These are phyloP conservation scores for Zygosaccharomyces bailii DNA, from an alignment of 805 yeast genomes.

Conservation along the genomic window DNA sequence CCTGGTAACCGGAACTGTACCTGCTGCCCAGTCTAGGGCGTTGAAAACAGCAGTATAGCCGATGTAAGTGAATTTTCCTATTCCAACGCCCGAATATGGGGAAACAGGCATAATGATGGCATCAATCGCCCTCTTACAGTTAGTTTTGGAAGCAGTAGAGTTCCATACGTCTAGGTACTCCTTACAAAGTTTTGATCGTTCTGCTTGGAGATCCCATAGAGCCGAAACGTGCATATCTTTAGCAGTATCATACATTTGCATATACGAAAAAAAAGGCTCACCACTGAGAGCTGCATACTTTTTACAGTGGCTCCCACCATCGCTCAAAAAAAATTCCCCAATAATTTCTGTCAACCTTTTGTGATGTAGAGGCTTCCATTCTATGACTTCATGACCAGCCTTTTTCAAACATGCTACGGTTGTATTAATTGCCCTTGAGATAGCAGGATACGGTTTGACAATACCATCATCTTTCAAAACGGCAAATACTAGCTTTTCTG, in stretches of 20 bases:
- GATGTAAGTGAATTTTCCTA: constrained; percentile 38
- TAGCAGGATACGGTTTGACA: constrained; percentile 66
- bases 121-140: constrained; percentile 44
- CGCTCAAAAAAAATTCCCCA: constrained; percentile 42
- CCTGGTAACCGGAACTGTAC: constrained; percentile 54
- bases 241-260: constrained; percentile 39
- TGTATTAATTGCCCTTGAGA: constrained; percentile 46
- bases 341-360: constrained; percentile 35
- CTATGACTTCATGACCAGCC: constrained; percentile 51
- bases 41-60: constrained; percentile 57
- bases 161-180: constrained; percentile 44
- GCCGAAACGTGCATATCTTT: constrained; percentile 39
- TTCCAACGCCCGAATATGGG: constrained; percentile 43
- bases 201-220: constrained; percentile 43
- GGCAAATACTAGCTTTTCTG: constrained; percentile 51
- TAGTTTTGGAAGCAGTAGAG: constrained; percentile 35
- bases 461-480: constrained; percentile 61
- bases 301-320: constrained; percentile 42
- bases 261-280: constrained; percentile 45
- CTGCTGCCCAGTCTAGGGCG: constrained; percentile 53
- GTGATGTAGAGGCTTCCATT: constrained; percentile 45
- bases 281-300: constrained; percentile 39
- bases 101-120: constrained; percentile 47
- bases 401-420: constrained; percentile 33
- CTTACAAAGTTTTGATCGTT: constrained; percentile 40